Percentiles rank a stretch among this genome's conserved stretches.
Evolutionary conservation across 1,284 basidiomycete genomes (phyloP).

Genomic region (Ustilago cynodontis): DNA sequence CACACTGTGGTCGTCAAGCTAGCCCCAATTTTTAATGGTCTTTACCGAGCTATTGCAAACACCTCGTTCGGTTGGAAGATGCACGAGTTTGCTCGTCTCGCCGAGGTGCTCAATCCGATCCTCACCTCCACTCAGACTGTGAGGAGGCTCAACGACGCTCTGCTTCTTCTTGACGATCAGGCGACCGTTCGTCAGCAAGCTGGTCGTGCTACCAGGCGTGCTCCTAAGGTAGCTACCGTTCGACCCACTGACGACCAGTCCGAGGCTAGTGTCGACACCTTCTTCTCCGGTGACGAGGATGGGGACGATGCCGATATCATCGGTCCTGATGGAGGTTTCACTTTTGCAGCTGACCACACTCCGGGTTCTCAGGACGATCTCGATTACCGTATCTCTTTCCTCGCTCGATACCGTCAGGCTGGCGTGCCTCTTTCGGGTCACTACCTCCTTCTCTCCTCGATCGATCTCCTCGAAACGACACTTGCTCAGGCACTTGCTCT

Average conservation of each 20-base stretch:
- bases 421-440: constrained; percentile 86
- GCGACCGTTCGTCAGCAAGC: constrained; percentile 71
- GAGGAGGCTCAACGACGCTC: constrained; percentile 73
- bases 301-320: constrained; percentile 43
- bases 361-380: constrained; percentile 28
- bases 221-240: constrained; percentile 54
- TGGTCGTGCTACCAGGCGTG: constrained; percentile 50
- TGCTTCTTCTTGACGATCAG: constrained; percentile 61
- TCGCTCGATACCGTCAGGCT: constrained; percentile 80
- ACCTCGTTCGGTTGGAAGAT: constrained; percentile 81
- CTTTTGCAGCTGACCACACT: constrained; percentile 30
- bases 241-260: constrained; percentile 52
- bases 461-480: constrained; percentile 85
- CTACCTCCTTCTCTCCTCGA: constrained; percentile 85
- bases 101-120: constrained; percentile 76
- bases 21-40: constrained; percentile 84
- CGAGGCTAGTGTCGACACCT: constrained; percentile 71
- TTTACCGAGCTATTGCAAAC: constrained; percentile 85
- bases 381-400: constrained; percentile 73
- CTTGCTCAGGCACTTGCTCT: constrained; percentile 80
- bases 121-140: constrained; percentile 76
- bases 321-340: constrained; percentile 55
- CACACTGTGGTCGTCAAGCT: constrained; percentile 78
- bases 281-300: constrained; percentile 68
- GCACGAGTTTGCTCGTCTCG: constrained; percentile 77